phyloP scores from a whole-genome alignment of 2,329 filamentous ascomycete genomes.

The Akanthomyces lecanii region DNA sequence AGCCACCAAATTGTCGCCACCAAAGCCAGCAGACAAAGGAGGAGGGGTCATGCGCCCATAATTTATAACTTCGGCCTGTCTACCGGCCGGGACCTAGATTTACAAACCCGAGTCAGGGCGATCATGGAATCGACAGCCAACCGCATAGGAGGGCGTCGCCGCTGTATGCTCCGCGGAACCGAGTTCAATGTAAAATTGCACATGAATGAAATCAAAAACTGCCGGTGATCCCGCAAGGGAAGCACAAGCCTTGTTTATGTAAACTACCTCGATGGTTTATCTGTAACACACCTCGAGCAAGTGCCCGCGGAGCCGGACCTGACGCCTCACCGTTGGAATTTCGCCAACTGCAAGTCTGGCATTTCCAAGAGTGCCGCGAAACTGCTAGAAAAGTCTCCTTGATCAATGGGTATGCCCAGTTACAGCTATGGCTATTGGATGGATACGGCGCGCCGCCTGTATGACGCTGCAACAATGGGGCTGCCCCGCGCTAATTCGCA shows the following conservation, averaged over 20 bases:
- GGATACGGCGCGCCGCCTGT: neutral
- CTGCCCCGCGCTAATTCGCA: conserved; percentile 7
- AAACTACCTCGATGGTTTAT: neutral
- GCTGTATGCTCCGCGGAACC: neutral
- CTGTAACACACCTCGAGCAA: neutral
- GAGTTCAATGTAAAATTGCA: no score
- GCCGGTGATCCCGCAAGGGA: no score
- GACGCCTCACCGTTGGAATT: neutral
- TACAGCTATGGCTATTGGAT: neutral
- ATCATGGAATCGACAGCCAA: neutral
- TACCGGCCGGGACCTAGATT: neutral
- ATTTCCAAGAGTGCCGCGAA: neutral
- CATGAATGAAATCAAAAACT: no score
- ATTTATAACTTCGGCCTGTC: neutral
- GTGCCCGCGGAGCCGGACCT: neutral
- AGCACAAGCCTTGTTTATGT: no score
- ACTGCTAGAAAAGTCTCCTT: neutral
- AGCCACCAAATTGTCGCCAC: neutral
- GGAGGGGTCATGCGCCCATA: no score
- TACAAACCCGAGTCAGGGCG: neutral
- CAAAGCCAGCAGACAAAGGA: neutral
- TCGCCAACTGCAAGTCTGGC: neutral
- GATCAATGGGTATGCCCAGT: no score
- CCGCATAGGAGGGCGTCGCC: neutral
- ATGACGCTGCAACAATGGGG: conserved; percentile 1